phyloP scores from a whole-genome alignment of 495 filamentous ascomycete genomes.

The Hyphodiscus hymeniophilus region DNA sequence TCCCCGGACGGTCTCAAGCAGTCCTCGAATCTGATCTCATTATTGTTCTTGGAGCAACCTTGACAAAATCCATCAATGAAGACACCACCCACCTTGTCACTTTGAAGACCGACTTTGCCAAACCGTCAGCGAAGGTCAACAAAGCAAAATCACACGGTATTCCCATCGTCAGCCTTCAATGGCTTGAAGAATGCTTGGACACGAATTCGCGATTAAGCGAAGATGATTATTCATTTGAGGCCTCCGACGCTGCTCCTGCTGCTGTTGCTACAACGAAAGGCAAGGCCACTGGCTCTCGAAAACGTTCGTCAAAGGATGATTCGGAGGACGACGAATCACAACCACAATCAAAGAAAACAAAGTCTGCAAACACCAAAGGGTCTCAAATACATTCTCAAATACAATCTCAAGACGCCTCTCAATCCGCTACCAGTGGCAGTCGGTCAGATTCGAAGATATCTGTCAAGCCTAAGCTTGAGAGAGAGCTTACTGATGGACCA shows the following conservation, averaged over 20 bases:
- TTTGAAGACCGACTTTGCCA: slow-evolving; percentile 43
- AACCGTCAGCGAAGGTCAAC: slow-evolving; percentile 38
- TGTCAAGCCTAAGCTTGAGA: slow-evolving; percentile 4
- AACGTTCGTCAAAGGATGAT: slow-evolving; percentile 18
- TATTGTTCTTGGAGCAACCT: slow-evolving; percentile 38
- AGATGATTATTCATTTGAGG: slow-evolving; percentile 29
- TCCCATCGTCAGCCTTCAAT: slow-evolving; percentile 51
- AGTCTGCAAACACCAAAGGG: neutral
- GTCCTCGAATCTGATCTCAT: slow-evolving; percentile 34
- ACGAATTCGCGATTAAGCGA: slow-evolving; percentile 36
- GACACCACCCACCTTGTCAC: slow-evolving; percentile 54
- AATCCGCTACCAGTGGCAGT: slow-evolving; percentile 1
- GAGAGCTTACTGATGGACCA: slow-evolving; percentile 9
- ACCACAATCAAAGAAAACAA: slow-evolving; percentile 24
- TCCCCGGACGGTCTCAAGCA: slow-evolving; percentile 45
- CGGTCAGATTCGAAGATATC: neutral
- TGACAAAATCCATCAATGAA: slow-evolving; percentile 35
- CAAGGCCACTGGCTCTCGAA: slow-evolving; percentile 21
- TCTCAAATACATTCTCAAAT: slow-evolving; percentile 20
- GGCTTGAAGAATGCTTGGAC: slow-evolving; percentile 48
- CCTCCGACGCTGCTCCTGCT: slow-evolving; percentile 3
- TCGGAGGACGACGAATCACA: slow-evolving; percentile 20
- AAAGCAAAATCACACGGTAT: slow-evolving; percentile 40
- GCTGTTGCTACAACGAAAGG: neutral
- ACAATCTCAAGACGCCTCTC: slow-evolving; percentile 27